Evolutionary conservation across 441 rosid genomes (phyloP).

Genomic region (Manihot esculenta): DNA sequence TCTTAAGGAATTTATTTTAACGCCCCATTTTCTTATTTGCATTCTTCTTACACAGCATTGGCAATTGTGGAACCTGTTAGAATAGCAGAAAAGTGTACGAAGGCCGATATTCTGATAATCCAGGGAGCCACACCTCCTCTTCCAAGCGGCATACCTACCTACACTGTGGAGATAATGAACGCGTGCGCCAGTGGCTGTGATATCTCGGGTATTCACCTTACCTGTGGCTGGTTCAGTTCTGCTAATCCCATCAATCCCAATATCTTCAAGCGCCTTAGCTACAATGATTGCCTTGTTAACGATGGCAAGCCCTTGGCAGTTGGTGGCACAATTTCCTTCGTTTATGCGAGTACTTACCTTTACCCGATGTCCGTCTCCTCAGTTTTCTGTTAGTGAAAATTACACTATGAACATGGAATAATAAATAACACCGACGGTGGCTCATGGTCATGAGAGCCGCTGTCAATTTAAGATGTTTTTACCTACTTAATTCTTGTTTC

Average conservation of each 20-base stretch:
- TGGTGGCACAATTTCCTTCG: slow-evolving; percentile 64
- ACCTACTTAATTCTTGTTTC: too few species aligned
- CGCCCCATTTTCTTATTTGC: slow-evolving; percentile 7
- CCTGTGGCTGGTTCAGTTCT: slow-evolving; percentile 94
- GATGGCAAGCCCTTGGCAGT: slow-evolving; percentile 55
- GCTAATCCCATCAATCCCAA: slow-evolving; percentile 69
- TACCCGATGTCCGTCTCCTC: slow-evolving; percentile 77
- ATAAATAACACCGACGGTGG: background rate
- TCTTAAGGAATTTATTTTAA: slow-evolving; percentile 3
- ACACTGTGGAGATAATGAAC: slow-evolving; percentile 76
- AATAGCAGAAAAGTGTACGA: slow-evolving; percentile 60
- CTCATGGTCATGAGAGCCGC: too few species aligned
- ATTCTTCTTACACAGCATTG: slow-evolving; percentile 23
- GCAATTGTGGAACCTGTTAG: slow-evolving; percentile 46
- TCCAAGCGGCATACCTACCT: slow-evolving; percentile 76
- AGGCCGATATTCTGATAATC: slow-evolving; percentile 59
- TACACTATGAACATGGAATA: background rate
- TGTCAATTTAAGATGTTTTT: too few species aligned
- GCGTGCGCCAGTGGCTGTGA: slow-evolving; percentile 64
- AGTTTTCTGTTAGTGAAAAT: slow-evolving; percentile 45
- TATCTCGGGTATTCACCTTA: slow-evolving; percentile 67
- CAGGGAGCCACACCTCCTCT: slow-evolving; percentile 72
- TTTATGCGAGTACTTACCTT: slow-evolving; percentile 71
- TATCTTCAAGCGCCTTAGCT: slow-evolving; percentile 70
- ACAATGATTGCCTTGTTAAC: slow-evolving; percentile 88